Evolutionary conservation across 73 alveolate genomes (phyloP), one percentile per base, ranked within the genome.

Genomic region (Paramecium tetraurelia): DNA sequence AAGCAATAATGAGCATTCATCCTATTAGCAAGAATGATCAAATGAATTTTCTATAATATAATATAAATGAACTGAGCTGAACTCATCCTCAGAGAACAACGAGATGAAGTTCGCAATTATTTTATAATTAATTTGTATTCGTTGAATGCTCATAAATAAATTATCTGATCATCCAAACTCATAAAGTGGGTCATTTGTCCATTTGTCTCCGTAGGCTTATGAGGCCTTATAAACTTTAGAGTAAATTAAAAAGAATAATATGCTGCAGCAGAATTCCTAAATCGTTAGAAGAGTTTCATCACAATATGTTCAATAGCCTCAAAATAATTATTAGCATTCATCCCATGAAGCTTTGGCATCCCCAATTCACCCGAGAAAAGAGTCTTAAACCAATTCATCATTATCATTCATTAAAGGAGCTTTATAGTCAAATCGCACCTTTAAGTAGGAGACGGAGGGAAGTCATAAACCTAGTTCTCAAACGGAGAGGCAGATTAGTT

Each of bases 231-330:
- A 46, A 44, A 80, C 90, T 41, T 80, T 80, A 48, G 90, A 80
- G 57, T 80, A 80, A 22, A 80, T 80, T 36, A 33, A 40, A 43
- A 44, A 80, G 57, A 43, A 40, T 24, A 21, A 80, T 24, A 43
- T 35, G 57, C 41, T 63, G 5, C 70, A 21, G 46, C 46, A 63
- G 10, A 80, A 44, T 41, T 14, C 76, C 18, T 38, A 80, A 80
- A 80, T 80, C 75, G 90, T 80, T 44, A 80, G 90, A 46, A 80
- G 90, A 46, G 46, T 80, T 21, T 44, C 90, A 80, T 80, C 90
- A 80, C 46, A 18, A 18, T 48, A 43, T 46, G 11, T n/a, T 24
- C 21, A 80, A 80, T 63, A 21, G 18, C 5, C n/a, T 14, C 29
- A 20, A 44, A 48, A 40, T 18, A 22, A 27, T 24, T 41, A 7